Evolutionary conservation across 352 stramenopile species (phyloP), one percentile per base, ranked within the genome.

Genomic region (Pythium monospermum): DNA sequence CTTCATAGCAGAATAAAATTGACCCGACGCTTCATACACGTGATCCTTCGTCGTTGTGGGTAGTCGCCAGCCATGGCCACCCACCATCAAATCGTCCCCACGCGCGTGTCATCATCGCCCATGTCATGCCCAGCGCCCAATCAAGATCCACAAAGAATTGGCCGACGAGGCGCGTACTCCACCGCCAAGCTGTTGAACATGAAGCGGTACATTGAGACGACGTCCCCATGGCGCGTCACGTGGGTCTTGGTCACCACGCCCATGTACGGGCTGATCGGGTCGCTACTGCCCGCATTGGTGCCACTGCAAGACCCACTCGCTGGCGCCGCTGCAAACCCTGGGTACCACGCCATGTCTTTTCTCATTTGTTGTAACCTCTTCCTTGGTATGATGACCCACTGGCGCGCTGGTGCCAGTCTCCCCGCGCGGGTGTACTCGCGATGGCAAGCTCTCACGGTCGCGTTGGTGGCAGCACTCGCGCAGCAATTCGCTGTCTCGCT

Each of bases 161-260:
- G 16, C 12, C 51, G 48, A 26, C 53, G n/a, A 43, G 41, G 26
- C 19, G 13, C 28, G 16, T 64, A 64, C 56, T 64, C 56, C 18
- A 31, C 30, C 4, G 15, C 36, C 42, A 64, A 58, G 43, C 46
- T 51, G 4, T 18, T 64, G 5, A 49, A 48, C 15, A 23, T 58
- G 4, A 16, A 58, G 23, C 35, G 21, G 5, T 64, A 58, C 43
- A 40, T 13, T 27, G 5, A 26, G 1, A 21, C 10, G 1, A 43
- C 30, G 13, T 19, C 0, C 15, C n/a, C 13, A 5, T 53, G 43
- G 48, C 49, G 48, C 7, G 56, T 54, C 26, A 19, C 37, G 1
- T 13, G 16, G 15, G 56, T 58, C 23, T 18, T 58, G 13, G n/a
- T 59, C 4, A 21, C 40, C 21, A 58, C 49, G 21, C 56, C 49